Evolutionary conservation across 768 basidiomycete species (phyloP), one percentile per base, ranked within the genome.

Genomic region (Polyporus arcularius): DNA sequence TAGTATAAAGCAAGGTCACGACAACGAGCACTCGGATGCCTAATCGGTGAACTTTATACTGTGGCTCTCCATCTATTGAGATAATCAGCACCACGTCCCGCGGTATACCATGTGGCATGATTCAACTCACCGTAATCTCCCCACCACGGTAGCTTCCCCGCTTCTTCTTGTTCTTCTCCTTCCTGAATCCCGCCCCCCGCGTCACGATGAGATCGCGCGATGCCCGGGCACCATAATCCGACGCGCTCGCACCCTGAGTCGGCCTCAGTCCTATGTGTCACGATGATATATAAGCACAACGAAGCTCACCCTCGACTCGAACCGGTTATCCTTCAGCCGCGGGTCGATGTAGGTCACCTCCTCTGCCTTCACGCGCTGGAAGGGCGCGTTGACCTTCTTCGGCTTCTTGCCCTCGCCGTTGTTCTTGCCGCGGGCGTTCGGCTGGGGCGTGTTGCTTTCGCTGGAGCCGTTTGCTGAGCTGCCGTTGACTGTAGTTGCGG

Each of bases 111-210:
- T 9, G 28, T 21, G 11, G 21, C 21, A 46, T 18, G 16, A 45
- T 15, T 18, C 21, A 0, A 65, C 84, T 72, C 65, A 96, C 94
- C 50, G 95, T 96, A 62, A 99, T 99, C 71, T 96, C 92, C 42
- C 96, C 96, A 12, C 96, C 95, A 47, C 85, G 84, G 75, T 98
- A 98, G 62, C 89, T 94, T 3, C 95, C 96, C 67, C 91, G 80
- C 78, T 99, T 99, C 79, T 98, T 98, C 85, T 98, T 99, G 78
- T 97, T 98, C 77, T 99, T 99, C 81, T 97, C 96, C 75, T 98
- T 99, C 56, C 94, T 84, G 80, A 99, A 99, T 2, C 94, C 94
- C 50, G 92, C 89, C 3, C 96, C 96, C 1, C 95, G 85, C 3
- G 96, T 98, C 30, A 95, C 91, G 63, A 96, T 89, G 62, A 99